A percentile compares a stretch with the other conserved stretches of the same genome.
phyloP scores from a whole-genome alignment of 1,284 basidiomycete species.

The Entoloma clypeatum region DNA sequence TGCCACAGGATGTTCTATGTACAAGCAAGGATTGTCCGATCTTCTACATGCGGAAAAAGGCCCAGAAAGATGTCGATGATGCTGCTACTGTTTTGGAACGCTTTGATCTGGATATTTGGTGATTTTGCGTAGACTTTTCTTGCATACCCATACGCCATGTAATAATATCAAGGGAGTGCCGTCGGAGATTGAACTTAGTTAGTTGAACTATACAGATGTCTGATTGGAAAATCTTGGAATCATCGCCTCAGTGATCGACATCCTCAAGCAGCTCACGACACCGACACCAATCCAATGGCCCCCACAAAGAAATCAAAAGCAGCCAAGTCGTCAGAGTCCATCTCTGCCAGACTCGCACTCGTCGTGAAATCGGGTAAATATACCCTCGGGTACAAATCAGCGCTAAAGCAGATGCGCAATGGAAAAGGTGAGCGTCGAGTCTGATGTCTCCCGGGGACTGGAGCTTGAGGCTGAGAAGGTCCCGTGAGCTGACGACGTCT shows the following conservation, averaged over 20 bases:
- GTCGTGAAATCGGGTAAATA: conserved; percentile 98
- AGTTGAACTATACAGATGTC: conserved; percentile 27
- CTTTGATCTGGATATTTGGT: conserved; percentile 75
- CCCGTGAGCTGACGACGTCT: conserved; percentile 63
- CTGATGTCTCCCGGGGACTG: conserved; percentile 73
- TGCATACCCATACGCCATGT: background rate
- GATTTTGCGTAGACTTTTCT: conserved; percentile 9
- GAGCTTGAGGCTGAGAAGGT: conserved; percentile 97
- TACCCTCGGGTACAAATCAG: conserved; percentile 93
- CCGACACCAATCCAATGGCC: conserved; percentile 61
- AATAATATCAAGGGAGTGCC: conserved; percentile 1
- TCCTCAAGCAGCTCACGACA: conserved; percentile 24
- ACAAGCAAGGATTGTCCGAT: conserved; percentile 98
- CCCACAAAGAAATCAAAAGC: conserved; percentile 94
- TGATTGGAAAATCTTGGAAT: conserved; percentile 7
- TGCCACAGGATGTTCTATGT: conserved; percentile 84
- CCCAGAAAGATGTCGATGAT: conserved; percentile 94
- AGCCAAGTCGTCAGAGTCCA: conserved; percentile 89
- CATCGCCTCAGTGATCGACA: conserved; percentile 13
- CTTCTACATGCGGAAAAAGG: conserved; percentile 96
- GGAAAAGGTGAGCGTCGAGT: conserved; percentile 83
- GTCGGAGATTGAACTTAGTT: conserved; percentile 25
- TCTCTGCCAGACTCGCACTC: conserved; percentile 92
- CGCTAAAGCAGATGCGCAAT: conserved; percentile 96
- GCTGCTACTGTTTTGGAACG: conserved; percentile 73